Evolutionary conservation across 202 grass and related monocot genomes (phyloP).

Genomic region (Setaria viridis): DNA sequence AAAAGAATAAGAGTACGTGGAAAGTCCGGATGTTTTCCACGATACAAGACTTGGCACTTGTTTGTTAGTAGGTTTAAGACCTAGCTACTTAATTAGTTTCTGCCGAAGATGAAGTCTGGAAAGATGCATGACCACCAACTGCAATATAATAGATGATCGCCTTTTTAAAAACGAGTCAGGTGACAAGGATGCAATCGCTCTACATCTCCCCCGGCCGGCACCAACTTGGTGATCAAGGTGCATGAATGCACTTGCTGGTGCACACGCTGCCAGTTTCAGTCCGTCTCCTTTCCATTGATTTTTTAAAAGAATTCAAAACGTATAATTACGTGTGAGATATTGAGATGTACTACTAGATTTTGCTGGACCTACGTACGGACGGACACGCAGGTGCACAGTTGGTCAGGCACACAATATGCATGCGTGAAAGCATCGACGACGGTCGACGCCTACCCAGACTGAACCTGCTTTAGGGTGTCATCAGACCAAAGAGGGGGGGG

Average conservation of each 20-base stretch:
- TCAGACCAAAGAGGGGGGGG: no score
- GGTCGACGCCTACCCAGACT: no score
- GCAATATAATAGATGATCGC: neutral
- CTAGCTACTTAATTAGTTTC: neutral
- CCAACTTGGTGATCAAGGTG: neutral
- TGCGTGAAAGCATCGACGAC: no score
- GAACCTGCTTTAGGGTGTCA: no score
- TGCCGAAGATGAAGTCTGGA: conserved; percentile 9
- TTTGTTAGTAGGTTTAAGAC: neutral
- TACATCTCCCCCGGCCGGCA: no score
- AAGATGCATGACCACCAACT: neutral
- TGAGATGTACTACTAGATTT: no score
- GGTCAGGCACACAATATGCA: no score
- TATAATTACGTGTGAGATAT: no score
- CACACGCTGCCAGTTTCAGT: neutral
- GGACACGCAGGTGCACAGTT: no score
- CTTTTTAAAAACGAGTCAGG: neutral
- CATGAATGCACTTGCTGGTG: neutral
- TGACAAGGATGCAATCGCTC: neutral
- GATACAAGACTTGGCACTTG: conserved; percentile 7
- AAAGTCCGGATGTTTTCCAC: conserved; percentile 22
- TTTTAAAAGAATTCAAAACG: neutral
- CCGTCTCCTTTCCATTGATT: neutral
- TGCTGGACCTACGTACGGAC: no score
- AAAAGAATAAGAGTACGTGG: neutral